Base-by-base conservation (phyloP, 1,139 yeast species). In the Debaryomycetaceae sp. region DNA sequence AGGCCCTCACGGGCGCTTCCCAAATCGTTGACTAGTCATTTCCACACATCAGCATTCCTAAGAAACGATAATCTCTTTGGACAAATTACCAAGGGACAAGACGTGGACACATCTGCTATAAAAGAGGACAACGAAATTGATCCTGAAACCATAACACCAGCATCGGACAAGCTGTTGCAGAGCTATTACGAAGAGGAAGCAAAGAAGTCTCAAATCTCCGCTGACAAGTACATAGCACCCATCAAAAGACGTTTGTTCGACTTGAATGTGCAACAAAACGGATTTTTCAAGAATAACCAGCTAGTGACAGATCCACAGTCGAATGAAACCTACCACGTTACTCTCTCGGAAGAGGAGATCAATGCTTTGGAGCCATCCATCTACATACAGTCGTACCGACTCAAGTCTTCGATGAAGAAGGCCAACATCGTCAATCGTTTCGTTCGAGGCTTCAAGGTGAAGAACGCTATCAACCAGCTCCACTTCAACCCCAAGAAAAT, bases 391-490 rank as follows among this genome's bases (percentile, higher is more conserved):
- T 86, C 96, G 9, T 84, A 76, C 71, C 78, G 97, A 64, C 76
- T 91, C 57, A 88, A 90, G 63, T 80, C 90, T 24, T 84, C 96
- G 5, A 80, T 86, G 72, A 93, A 93, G 67, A 93, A 93, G 69
- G 91, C 95, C 41, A 89, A 91, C 9, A 75, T 83, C 38, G 87
- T 90, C 43, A 75, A 89, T 52, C 76, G 97, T 54, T 80, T 90
- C 63, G 78, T 91, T 47, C 69, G 86, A 43, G 85, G 86, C 38
- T 70, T 85, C 68, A 78, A 80, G 45, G 81, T 88, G 34, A 80
- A 83, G 56, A 80, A 80, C 41, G 98, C 98, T 45, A 86, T 93
- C 53, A 88, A 93, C 42, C 98, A 91, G 68, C 85, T 93, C 57
- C 97, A 91, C 66, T 93, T 93, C 71, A 82, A 85, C 60, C 78